Percentiles rank a stretch among this genome's conserved stretches.
phyloP scores from a whole-genome alignment of 208 protist genomes.

The Wallacemonas sp. region DNA sequence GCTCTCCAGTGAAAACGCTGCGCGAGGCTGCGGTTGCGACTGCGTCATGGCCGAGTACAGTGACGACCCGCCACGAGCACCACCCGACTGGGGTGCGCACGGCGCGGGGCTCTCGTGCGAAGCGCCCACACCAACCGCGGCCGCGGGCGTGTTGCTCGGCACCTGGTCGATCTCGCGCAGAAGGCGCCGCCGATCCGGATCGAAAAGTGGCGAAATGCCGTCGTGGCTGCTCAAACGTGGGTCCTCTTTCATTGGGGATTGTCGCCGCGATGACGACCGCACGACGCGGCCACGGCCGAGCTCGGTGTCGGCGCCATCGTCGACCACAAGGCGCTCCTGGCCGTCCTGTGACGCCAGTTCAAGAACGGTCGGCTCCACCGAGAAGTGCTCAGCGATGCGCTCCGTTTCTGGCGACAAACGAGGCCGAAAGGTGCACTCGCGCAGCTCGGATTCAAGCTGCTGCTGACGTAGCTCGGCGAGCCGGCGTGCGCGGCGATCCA shows the following conservation, averaged over 20 bases:
- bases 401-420: constrained; percentile 17
- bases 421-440: constrained; percentile 50
- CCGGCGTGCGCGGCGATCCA: constrained; percentile 19
- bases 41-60: too few relatives aligned
- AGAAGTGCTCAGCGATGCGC: constrained; percentile 17
- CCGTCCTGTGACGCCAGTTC: not conserved
- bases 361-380: not conserved
- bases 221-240: constrained; percentile 6
- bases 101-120: constrained; percentile 1
- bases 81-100: not conserved
- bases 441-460: constrained; percentile 17
- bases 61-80: not conserved
- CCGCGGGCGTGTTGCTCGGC: not conserved
- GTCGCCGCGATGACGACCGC: not conserved
- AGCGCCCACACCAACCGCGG: too few relatives aligned
- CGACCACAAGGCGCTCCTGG: not conserved
- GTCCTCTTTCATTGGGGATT: constrained; percentile 8
- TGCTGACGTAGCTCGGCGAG: constrained; percentile 26
- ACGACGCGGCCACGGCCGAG: not conserved
- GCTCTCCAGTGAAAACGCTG: constrained; percentile 1
- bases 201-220: constrained; percentile 6
- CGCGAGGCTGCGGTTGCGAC: not conserved
- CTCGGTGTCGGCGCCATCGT: not conserved
- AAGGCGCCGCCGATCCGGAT: not conserved
- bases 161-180: not conserved